Base-by-base conservation (phyloP, 192 early-diverging fungal genomes). In the Obelidium mucronatum region DNA sequence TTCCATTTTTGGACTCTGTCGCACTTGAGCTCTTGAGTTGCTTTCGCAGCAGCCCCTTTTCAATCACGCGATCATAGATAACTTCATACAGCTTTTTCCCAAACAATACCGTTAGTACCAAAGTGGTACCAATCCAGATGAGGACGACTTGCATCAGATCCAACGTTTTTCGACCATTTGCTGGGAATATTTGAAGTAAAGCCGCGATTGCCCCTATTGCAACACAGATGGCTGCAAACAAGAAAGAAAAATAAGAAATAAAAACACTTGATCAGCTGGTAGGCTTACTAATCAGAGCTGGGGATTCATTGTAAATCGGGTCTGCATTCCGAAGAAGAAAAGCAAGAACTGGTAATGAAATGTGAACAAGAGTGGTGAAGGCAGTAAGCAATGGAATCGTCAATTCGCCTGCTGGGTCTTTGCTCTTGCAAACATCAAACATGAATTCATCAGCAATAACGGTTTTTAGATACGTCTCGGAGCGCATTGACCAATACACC, bases 311-410 rank as follows among this genome's bases (percentile, higher is more conserved):
- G 24, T 58, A 58, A 31, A 58, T 58, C 8, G 55, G 55, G 55
- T 58, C 55, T 8, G 30, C 55, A 31, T 58, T 31, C 5, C 55
- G 62, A 24, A 39, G 15, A 6, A 39, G 62, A 37, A 35, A 64
- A 11, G 62, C 62, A 51, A 54, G 61, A 30, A 64, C 24, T 19
- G 35, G 61, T 13, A 64, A 35, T 33, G 55, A 8, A 8, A 58
- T 0, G 55, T 58, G 55, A 5, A 58, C 6, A 58, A 58, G 55
- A 31, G 24, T 8, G 6, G 55, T 58, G 24, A 0, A 22, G 24
- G 55, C 55, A 24, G 30, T 58, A 8, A 58, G 55, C 0, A 58
- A 26, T 1, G 6, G 39, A 11, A 26, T 78, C 88, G 35, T n/a
- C n/a, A n/a, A n/a, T n/a, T n/a, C 86, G n/a, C n/a, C n/a, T n/a